Evolutionary conservation across 208 protist genomes (phyloP), one percentile per base, ranked within the genome.

Genomic region (Jaenimonas drosophilae): DNA sequence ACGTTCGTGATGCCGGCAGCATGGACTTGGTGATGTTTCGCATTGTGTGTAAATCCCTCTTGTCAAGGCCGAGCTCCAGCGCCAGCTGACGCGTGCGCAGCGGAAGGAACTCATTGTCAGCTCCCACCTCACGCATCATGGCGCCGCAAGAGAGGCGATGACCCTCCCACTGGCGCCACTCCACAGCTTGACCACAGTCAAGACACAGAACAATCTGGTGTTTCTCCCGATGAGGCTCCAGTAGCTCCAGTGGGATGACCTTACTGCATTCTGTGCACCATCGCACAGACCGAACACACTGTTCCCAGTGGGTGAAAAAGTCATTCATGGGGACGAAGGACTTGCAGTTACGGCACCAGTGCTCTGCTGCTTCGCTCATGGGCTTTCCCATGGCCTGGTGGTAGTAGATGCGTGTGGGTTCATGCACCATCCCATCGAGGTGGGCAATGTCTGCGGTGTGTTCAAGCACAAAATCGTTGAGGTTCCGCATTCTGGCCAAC

Each of bases 321-420:
- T 30, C 42, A 2, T 25, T 40, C 0, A 75, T 73, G 16, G 74
- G 54, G 7, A 94, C 68, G 37, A 89, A 88, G 6, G 63, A 51
- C 50, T 94, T 94, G 62, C 87, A 94, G 64, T 94, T 94, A 38
- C 80, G 76, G 60, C 87, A 94, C 80, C 83, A 94, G 54, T 89
- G 76, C 72, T 91, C 75, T 25, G 25, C 44, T 4, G 60, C 64
- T 4, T 51, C 40, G 23, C 47, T 30, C 40, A 88, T 37, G n/a
- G 80, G 64, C 32, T 31, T 20, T 9, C 63, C 46, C 14, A 53
- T 45, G 42, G 87, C 67, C 49, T 73, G 60, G 54, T 80, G 68
- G 57, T 91, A 94, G 58, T 88, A 91, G 52, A 94, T 88, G 24
- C 83, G 76, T 25, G 87, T 94, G 16, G 87, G 80, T 53, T 94